phyloP scores from a whole-genome alignment of 2,329 filamentous ascomycete species.

The Penicillium sp. region DNA sequence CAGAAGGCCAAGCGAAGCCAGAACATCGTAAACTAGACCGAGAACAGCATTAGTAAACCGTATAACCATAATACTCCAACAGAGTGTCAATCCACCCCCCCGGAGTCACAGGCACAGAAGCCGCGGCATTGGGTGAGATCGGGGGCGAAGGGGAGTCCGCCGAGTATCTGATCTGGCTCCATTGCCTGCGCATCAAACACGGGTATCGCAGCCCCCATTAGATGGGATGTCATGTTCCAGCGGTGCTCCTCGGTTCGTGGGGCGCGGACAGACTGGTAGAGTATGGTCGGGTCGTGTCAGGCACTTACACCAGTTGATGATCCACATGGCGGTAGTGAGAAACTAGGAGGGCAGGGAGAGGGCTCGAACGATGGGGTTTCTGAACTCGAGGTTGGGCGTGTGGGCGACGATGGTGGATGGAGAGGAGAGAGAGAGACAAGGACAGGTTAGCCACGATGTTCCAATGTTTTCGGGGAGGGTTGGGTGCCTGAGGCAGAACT shows the following conservation, averaged over 20 bases:
- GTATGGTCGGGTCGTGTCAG: slow-evolving; percentile 11
- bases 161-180: neutral
- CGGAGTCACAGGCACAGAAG: slow-evolving; percentile 16
- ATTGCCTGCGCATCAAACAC: neutral
- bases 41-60: slow-evolving; percentile 13
- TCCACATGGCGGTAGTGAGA: slow-evolving; percentile 69
- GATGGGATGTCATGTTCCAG: neutral
- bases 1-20: slow-evolving; percentile 82
- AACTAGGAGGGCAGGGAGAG: slow-evolving; percentile 3
- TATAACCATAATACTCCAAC: neutral
- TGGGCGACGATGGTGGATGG: slow-evolving; percentile 24
- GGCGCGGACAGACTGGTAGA: slow-evolving; percentile 6
- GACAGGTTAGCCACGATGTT: slow-evolving; percentile 39
- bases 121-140: slow-evolving; percentile 11
- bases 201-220: neutral
- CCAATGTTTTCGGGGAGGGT: slow-evolving; percentile 31
- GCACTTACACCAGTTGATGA: slow-evolving; percentile 88
- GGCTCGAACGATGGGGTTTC: slow-evolving; percentile 6
- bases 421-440: slow-evolving; percentile 30
- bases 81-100: slow-evolving; percentile 1
- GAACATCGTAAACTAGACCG: slow-evolving; percentile 78
- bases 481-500: slow-evolving; percentile 26
- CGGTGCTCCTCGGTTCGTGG: neutral
- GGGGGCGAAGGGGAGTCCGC: neutral
- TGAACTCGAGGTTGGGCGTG: slow-evolving; percentile 15